phyloP scores from a whole-genome alignment of 495 filamentous ascomycete genomes.

The Aspergillus haitiensis region DNA sequence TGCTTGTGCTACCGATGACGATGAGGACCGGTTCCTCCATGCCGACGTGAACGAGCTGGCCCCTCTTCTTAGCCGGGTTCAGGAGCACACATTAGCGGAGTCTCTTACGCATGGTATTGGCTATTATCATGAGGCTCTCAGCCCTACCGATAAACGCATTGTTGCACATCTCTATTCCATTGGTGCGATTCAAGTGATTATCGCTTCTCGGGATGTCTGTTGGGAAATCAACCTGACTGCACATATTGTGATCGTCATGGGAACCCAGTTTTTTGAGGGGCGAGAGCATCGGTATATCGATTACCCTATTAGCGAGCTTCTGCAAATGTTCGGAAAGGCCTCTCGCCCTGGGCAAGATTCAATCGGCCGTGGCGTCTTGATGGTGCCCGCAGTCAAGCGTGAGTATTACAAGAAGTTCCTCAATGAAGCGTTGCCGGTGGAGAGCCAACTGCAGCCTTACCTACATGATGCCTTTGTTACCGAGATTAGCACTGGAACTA shows the following conservation, averaged over 20 bases:
- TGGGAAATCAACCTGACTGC: conserved; percentile 92
- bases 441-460: conserved; percentile 88
- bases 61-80: conserved; percentile 76
- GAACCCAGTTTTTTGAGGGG: conserved; percentile 98
- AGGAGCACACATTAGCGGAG: conserved; percentile 84
- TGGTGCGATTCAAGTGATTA: conserved; percentile 88
- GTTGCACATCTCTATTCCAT: conserved; percentile 87
- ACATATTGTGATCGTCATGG: conserved; percentile 93
- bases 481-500: conserved; percentile 91
- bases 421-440: conserved; percentile 91
- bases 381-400: conserved; percentile 90
- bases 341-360: conserved; percentile 77
- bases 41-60: conserved; percentile 74
- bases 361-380: conserved; percentile 81
- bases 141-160: conserved; percentile 84
- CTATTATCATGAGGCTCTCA: conserved; percentile 94
- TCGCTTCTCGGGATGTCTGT: conserved; percentile 92
- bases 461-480: conserved; percentile 96
- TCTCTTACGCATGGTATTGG: conserved; percentile 95
- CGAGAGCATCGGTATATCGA: conserved; percentile 97
- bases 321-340: conserved; percentile 99
- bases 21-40: conserved; percentile 92
- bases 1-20: conserved; percentile 80
- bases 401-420: conserved; percentile 99
- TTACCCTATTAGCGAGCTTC: conserved; percentile 90